These are phyloP conservation scores for Mucuna pruriens DNA, from an alignment of 306 rosid genomes.

Conservation along the genomic window DNA sequence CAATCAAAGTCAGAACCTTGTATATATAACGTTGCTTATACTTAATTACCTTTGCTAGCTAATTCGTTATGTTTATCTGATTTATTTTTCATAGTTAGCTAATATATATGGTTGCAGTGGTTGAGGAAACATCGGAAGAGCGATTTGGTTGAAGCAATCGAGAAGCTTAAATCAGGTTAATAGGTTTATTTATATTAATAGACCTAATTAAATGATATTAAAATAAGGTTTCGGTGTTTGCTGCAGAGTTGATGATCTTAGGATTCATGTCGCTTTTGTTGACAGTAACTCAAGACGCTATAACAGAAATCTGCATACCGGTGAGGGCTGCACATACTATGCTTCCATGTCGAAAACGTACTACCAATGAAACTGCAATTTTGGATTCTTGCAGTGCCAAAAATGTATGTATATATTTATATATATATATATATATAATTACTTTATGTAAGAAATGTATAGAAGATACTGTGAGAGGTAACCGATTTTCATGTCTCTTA, in stretches of 20 bases:
- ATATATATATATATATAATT: too few species aligned
- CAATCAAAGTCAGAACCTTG: neutral
- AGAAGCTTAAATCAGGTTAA: conserved; percentile 24
- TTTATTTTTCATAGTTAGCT: neutral
- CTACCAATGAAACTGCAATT: conserved; percentile 6
- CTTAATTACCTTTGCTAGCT: neutral
- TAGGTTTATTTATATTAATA: neutral
- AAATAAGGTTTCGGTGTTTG: neutral
- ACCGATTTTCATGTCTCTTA: neutral
- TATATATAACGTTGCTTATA: neutral
- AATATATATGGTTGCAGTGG: neutral
- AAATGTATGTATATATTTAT: neutral
- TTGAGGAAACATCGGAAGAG: conserved; percentile 15
- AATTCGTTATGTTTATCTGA: neutral
- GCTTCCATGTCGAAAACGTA: conserved; percentile 27
- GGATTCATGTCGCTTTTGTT: conserved; percentile 28
- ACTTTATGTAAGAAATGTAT: neutral
- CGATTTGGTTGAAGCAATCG: conserved; percentile 18
- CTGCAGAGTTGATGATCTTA: conserved; percentile 16
- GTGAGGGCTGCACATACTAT: conserved; percentile 2
- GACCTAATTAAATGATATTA: neutral
- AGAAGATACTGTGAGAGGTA: neutral
- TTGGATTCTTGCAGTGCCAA: conserved; percentile 26
- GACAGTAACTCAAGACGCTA: conserved; percentile 10
- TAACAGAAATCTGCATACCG: conserved; percentile 21